Base-by-base conservation (phyloP, 2,329 filamentous ascomycete species). In the Tolypocladium guangdongense region DNA sequence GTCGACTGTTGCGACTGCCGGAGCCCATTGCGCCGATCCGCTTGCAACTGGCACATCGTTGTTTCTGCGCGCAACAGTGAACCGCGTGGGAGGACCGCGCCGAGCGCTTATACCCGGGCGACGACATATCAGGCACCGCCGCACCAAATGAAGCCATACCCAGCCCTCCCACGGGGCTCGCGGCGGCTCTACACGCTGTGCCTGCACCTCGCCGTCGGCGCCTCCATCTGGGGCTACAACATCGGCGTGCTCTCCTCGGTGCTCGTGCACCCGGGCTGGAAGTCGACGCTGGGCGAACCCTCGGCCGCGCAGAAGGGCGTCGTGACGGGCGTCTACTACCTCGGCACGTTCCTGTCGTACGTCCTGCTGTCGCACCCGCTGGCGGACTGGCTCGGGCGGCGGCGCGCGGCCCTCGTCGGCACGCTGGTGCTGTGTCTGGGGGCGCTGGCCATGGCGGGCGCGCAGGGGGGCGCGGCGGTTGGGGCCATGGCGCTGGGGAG, bases 151-250 rank as follows among this genome's bases (percentile, higher is more conserved):
- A 14, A 12, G 35, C n/a, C 16, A 1, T 12, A 5, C 11, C 27
- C 41, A 2, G 6, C 30, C 38, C 51, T 54, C 6, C n/a, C 57
- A 33, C 51, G 53, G n/a, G 58, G 59, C 52, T 56, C 55, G 16
- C 53, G 41, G 24, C 71, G 75, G 36, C 68, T 79, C 24, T 73
- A 78, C 59, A 56, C 65, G 4, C 64, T 79, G 41, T 79, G 76
- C 60, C 59, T 74, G 11, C 78, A 80, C 59, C 78, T 80, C 54
- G 77, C 75, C 1, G 59, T 81, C n/a, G 78, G 77, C 14, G 77
- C 78, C 2, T 77, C 79, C 38, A 71, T 78, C 27, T 81, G 78
- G 77, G 78, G 78, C 16, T 82, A 82, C 63, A 80, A 81, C 60
- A 74, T 83, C 58, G 80, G 79, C 51, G 71, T 83, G 45, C 68